Base-by-base conservation (phyloP, 805 yeast genomes). In the Saccharomycopsis vini region DNA sequence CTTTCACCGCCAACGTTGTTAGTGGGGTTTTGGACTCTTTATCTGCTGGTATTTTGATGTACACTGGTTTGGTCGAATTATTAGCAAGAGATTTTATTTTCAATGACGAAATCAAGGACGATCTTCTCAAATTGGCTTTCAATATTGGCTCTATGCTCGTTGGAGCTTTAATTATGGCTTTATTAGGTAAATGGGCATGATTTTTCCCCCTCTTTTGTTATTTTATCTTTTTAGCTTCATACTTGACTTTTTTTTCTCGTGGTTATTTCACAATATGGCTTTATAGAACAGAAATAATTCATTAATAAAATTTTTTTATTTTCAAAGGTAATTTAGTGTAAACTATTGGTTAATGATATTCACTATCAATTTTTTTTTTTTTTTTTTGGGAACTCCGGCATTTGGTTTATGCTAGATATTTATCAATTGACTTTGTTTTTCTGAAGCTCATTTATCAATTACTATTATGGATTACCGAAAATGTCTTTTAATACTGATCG, bases 91-190 rank as follows among this genome's bases (percentile, higher is more conserved):
- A 82, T 56, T 81, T 79, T 53, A 62, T 81, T 41, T 75, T 67
- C 54, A 46, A 46, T 21, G 50, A 49, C 3, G 62, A 52, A 20
- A 69, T 62, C 42, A 64, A 68, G 53, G 68, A 68, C 55, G 71
- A 71, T 40, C 47, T 63, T 31, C 57, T 57, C 40, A 68, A 71
- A 26, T 57, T 72, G 44, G 55, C 56, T 30, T 64, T 66, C 50
- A 75, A 72, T 3, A 69, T 62, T 49, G 50, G 62, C 38, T 60
- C 61, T 42, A 62, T 71, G 59, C 60, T 76, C 44, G 58, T 68
- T 50, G 89, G 89, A 36, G 74, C 79, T 24, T 81, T 80, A 10
- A 55, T 80, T 28, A 81, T 81, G 89, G 85, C 88, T 1, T 62
- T 81, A 35, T 67, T 81, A 22, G 89, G 88, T 31, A 78, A 75